Base-by-base conservation (phyloP, 2,329 filamentous ascomycete genomes). In the Fusarium redolens region DNA sequence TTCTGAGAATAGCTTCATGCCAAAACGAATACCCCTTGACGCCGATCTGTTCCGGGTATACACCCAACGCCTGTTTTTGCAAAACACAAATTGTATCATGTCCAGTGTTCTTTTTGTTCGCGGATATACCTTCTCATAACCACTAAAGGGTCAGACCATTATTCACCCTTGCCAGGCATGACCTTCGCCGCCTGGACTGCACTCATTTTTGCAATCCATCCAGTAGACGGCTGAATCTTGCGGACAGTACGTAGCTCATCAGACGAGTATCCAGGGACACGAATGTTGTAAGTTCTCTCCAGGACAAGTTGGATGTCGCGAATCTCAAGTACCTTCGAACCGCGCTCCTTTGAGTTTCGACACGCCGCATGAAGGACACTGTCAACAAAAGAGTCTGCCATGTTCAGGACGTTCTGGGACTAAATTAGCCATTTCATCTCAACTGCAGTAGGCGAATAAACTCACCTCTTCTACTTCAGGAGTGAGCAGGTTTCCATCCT, bases 141-240 rank as follows among this genome's bases (percentile, higher is more conserved):
- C 45, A n/a, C 30, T 25, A 11, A n/a, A 5, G 7, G 8, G 18
- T 43, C 4, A 31, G 25, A 17, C 20, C 15, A 31, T 75, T 84
- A 85, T 77, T 89, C 87, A 54, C 86, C 85, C 81, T 89, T 89
- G 30, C 89, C 88, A 8, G 89, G 86, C 83, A 89, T 92, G 50
- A 92, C 95, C 86, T 98, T 98, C 51, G 95, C 94, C 4, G 95
- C 96, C 83, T 97, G 95, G 20, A 99, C 92, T 30, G 96, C 96
- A 78, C 95, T 96, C 92, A 99, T 97, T 87, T 99, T 99, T 75
- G 93, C 92, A 70, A 96, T 96, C 95, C 96, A 99, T 28, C 91
- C 93, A 20, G 92, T 86, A 25, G 94, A 92, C 4, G 96, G 96
- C 80, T 96, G 93, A 59, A 97, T 92, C 86, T 98, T 98, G 81